phyloP scores from a whole-genome alignment of 257 asterid species.

The Solanum ahanhuiri region DNA sequence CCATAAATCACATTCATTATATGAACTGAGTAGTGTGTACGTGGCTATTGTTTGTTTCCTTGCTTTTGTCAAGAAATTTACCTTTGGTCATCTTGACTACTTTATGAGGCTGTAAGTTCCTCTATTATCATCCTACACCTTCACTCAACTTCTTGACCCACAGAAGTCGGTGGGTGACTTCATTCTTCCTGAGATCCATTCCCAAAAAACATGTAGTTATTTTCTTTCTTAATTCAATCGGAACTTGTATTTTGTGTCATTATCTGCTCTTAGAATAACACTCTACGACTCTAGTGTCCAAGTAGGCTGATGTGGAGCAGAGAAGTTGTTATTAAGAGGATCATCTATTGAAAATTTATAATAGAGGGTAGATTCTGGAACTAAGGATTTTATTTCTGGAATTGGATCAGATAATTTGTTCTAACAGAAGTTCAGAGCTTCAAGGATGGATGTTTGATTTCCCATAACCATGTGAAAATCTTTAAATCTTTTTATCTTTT shows the following conservation, averaged over 20 bases:
- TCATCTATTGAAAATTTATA: neutral
- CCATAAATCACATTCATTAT: neutral
- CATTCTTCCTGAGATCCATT: neutral
- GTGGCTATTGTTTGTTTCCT: neutral
- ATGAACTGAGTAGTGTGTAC: neutral
- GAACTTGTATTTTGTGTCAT: neutral
- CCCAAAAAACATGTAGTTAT: neutral
- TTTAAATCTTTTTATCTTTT: neutral
- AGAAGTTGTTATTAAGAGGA: neutral
- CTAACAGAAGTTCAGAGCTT: neutral
- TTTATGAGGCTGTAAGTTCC: neutral
- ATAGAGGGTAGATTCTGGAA: neutral
- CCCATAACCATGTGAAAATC: neutral
- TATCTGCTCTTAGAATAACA: neutral
- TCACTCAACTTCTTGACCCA: neutral
- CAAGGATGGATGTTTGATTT: neutral
- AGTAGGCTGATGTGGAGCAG: neutral
- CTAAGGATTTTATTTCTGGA: neutral
- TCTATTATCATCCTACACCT: neutral
- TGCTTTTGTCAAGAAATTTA: neutral
- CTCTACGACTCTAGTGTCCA: neutral
- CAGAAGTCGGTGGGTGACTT: neutral
- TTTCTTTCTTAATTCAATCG: neutral
- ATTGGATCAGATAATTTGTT: neutral
- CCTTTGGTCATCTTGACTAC: neutral